A percentile compares a stretch with the other conserved stretches of the same genome.
phyloP scores from a whole-genome alignment of 352 stramenopile species.

The Phytopythium vexans region DNA sequence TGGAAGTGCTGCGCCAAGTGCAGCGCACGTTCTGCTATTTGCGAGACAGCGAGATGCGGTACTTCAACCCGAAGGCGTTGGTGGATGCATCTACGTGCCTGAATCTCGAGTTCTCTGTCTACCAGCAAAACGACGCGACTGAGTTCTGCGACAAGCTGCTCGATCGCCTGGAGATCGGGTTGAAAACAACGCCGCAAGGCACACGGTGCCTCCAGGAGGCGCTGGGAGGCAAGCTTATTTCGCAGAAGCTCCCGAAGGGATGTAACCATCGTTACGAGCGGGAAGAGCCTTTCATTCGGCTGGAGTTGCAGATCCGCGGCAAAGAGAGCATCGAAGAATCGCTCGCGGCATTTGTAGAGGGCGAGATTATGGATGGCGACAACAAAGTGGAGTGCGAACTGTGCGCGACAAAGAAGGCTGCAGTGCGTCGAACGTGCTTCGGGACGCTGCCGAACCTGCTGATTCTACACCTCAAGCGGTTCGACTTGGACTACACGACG shows the following conservation, averaged over 20 bases:
- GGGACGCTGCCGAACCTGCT: constrained; percentile 95
- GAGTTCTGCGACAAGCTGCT: constrained; percentile 99
- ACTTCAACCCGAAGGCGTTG: constrained; percentile 85
- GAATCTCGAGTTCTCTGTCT: constrained; percentile 94
- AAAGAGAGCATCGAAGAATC: constrained; percentile 98
- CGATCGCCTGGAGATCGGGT: constrained; percentile 95
- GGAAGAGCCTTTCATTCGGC: constrained; percentile 96
- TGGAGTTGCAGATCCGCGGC: constrained; percentile 97
- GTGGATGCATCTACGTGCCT: constrained; percentile 88
- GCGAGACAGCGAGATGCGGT: constrained; percentile 81
- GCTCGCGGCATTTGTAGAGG: constrained; percentile 95
- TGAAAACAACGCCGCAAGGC: constrained; percentile 90
- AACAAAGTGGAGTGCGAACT: constrained; percentile 98
- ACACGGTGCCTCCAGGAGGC: constrained; percentile 72
- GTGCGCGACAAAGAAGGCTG: constrained; percentile 98
- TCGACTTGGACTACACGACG: constrained; percentile 99
- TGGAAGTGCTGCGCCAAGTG: constrained; percentile 88
- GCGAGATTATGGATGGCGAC: constrained; percentile 99
- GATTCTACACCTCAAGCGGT: constrained; percentile 98
- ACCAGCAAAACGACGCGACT: constrained; percentile 99
- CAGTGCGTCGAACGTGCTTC: constrained; percentile 94
- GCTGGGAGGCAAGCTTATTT: constrained; percentile 82
- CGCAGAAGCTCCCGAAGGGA: constrained; percentile 88
- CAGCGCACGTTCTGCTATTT: constrained; percentile 90
- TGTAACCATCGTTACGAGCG: constrained; percentile 93